These are phyloP conservation scores for Raphidocelis subcapitata DNA, from an alignment of 139 green algal species.

Conservation along the genomic window DNA sequence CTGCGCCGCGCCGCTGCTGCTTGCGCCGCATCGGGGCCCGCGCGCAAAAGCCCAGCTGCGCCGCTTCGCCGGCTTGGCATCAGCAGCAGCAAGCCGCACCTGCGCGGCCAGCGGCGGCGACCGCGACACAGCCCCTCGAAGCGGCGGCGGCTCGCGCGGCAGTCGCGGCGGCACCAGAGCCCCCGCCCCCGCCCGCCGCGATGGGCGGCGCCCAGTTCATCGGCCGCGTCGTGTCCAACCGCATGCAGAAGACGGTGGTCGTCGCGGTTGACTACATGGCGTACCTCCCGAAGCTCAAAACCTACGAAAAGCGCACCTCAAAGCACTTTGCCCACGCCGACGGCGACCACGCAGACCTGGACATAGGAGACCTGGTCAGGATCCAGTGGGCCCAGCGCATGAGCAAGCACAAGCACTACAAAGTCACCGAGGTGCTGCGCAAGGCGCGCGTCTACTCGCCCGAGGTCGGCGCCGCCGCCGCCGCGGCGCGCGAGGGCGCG, in stretches of 20 bases:
- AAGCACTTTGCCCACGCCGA: conserved; percentile 56
- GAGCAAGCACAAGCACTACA: conserved; percentile 54
- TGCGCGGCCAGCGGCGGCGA: too few species aligned
- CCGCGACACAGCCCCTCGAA: too few species aligned
- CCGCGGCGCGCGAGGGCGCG: conserved; percentile 1
- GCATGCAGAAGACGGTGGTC: conserved; percentile 65
- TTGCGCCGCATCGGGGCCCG: too few species aligned
- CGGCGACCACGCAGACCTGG: conserved; percentile 21
- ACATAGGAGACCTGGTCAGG: conserved; percentile 55
- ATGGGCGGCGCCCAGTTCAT: conserved; percentile 25
- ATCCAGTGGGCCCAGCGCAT: conserved; percentile 28
- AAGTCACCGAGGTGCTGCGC: conserved; percentile 36
- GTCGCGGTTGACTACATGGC: conserved; percentile 55
- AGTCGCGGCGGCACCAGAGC: not conserved
- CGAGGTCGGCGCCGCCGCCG: not conserved
- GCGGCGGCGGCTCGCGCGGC: too few species aligned
- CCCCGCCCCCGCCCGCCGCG: not conserved
- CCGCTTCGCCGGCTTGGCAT: too few species aligned
- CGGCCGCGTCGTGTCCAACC: conserved; percentile 55
- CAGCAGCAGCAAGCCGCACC: too few species aligned
- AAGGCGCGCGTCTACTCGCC: conserved; percentile 30
- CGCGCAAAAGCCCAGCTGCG: too few species aligned
- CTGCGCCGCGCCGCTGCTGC: too few species aligned
- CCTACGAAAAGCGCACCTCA: conserved; percentile 47
- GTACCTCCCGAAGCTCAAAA: conserved; percentile 57